Evolutionary conservation across 441 rosid species (phyloP).

Genomic region (Syzygium malaccense): DNA sequence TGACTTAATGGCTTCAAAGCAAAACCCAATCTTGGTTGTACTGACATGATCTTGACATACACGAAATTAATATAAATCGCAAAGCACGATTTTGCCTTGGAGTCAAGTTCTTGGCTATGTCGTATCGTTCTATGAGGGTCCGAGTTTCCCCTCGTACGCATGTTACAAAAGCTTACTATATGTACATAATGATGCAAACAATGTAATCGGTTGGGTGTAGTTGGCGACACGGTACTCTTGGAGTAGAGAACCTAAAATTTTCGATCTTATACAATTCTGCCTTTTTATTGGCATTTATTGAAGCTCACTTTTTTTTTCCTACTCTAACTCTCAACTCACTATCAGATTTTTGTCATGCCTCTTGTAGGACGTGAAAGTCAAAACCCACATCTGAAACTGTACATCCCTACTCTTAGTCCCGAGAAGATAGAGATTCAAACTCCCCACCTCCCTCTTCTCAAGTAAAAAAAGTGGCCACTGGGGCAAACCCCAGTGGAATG

Average conservation of each 20-base stretch:
- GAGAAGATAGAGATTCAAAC: too few species aligned
- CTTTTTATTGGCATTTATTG: neutral
- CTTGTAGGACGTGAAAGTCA: too few species aligned
- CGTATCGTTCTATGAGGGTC: neutral
- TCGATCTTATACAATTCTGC: neutral
- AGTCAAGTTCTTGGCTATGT: neutral
- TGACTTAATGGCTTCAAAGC: neutral
- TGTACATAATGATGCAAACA: neutral
- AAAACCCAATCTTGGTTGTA: neutral
- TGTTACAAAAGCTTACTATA: neutral
- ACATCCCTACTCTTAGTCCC: too few species aligned
- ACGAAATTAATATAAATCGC: neutral
- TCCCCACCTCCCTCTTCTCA: too few species aligned
- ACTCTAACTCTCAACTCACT: too few species aligned
- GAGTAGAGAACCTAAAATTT: neutral
- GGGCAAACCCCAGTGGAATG: too few species aligned
- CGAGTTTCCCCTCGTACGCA: neutral
- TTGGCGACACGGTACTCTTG: neutral
- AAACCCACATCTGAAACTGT: too few species aligned
- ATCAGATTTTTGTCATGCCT: too few species aligned
- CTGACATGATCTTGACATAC: neutral
- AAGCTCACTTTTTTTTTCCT: too few species aligned
- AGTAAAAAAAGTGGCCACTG: too few species aligned
- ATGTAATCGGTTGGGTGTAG: neutral
- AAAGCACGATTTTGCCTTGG: neutral